Evolutionary conservation across 768 basidiomycete species (phyloP).

Genomic region (Termitomyces sp.): DNA sequence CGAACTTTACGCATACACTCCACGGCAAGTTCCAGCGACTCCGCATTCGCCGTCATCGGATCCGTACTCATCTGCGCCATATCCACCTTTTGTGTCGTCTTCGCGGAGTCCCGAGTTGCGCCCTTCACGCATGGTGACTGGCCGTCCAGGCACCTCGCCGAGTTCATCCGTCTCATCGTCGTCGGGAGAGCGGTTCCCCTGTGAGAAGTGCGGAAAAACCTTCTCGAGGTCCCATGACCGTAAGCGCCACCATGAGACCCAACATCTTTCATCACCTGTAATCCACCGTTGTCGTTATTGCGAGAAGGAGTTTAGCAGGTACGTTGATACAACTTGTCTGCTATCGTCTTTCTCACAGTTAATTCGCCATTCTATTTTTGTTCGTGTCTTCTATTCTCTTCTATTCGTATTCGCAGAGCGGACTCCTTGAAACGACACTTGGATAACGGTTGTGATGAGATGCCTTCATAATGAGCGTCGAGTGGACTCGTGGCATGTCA

Average conservation of each 20-base stretch:
- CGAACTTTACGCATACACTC: conserved; percentile 28
- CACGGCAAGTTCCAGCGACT: conserved; percentile 16
- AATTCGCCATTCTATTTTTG: background rate
- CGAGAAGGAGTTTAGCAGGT: conserved; percentile 74
- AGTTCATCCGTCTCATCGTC: conserved; percentile 33
- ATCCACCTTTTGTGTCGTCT: conserved; percentile 22
- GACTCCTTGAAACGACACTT: conserved; percentile 72
- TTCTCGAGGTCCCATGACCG: conserved; percentile 80
- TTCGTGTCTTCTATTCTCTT: conserved; percentile 5
- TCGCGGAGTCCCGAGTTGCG: conserved; percentile 25
- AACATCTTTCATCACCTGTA: conserved; percentile 59
- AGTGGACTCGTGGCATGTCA: background rate
- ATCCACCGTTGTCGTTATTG: conserved; percentile 69
- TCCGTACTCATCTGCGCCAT: conserved; percentile 11
- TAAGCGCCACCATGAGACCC: conserved; percentile 76
- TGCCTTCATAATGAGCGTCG: conserved; percentile 14
- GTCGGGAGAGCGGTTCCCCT: conserved; percentile 59
- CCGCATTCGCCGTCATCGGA: conserved; percentile 20
- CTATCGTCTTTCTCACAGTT: conserved; percentile 5
- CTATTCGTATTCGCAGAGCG: conserved; percentile 13
- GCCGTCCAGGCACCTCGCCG: conserved; percentile 34
- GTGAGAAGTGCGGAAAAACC: conserved; percentile 71
- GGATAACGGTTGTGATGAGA: conserved; percentile 54
- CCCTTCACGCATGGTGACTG: conserved; percentile 32
- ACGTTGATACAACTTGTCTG: conserved; percentile 12